Base-by-base conservation (phyloP, 345 rosid genomes). In the Lumnitzera littorea region DNA sequence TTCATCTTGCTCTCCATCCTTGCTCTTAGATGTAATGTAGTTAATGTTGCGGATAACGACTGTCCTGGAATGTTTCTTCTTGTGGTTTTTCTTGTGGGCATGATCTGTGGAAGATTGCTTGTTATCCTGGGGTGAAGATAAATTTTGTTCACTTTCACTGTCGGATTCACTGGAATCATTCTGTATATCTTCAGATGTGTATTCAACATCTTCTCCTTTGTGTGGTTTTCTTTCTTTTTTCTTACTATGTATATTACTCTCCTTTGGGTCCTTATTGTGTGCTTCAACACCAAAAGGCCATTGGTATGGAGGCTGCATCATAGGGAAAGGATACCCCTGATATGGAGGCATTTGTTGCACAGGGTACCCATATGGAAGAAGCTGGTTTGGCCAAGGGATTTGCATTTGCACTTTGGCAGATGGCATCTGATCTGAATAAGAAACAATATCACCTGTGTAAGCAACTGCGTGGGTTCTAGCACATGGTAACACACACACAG, bases 41-140 rank as follows among this genome's bases (percentile, higher is more conserved):
- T 91, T 87, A 46, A 91, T 91, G 58, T 91, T 91, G 10, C 89
- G 87, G 66, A 91, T 91, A 55, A 91, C 87, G 1, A 87, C 91
- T 5, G 85, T 91, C 60, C 78, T 81, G 15, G 96, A 85, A 25
- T 77, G 72, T 63, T 78, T 82, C 78, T 80, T 85, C 77, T 70
- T 76, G 61, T 75, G 72, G 46, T 80, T 83, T 67, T 71, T 81
- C 77, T 65, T 65, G 57, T 68, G 59, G 48, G 70, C 46, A 43
- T 66, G 67, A 62, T 74, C 78, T 0, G 55, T 31, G 36, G 71
- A 72, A 62, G 90, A 83, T 65, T 63, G 65, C 70, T 72, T 80
- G 66, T 56, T 76, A 46, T 82, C 82, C 61, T 72, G 76, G 50
- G 60, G 74, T 48, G 64, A 27, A 25, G 68, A 65, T 2, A 82